Conservation (phyloP, 495 filamentous ascomycete genomes). For the Xylaria curta region DNA sequence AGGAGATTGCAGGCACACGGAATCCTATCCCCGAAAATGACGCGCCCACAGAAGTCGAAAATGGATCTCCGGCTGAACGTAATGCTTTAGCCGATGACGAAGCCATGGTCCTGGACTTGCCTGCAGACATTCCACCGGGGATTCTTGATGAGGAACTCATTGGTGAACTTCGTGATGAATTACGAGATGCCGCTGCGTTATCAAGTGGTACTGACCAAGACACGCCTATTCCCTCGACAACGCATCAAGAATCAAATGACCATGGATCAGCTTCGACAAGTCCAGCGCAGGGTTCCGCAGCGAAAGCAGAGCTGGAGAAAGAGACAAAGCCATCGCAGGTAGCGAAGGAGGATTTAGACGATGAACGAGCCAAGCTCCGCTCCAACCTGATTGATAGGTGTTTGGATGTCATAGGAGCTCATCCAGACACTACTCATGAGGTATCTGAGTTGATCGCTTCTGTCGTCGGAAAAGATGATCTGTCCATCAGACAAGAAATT, state of each 20-base stretch:
- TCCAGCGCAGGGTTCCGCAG: slow-evolving; percentile 32
- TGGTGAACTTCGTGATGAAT: slow-evolving; percentile 34
- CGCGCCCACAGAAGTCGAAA: slow-evolving; percentile 34
- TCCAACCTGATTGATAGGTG: slow-evolving; percentile 85
- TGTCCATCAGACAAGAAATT: slow-evolving; percentile 67
- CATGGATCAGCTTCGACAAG: slow-evolving; percentile 32
- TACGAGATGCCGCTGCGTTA: slow-evolving; percentile 28
- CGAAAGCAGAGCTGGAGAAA: slow-evolving; percentile 23
- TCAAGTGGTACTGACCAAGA: slow-evolving; percentile 31
- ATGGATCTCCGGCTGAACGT: slow-evolving; percentile 27
- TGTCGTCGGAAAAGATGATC: slow-evolving; percentile 71
- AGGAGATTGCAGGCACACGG: slow-evolving; percentile 51
- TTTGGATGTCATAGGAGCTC: slow-evolving; percentile 85
- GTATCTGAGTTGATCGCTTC: slow-evolving; percentile 83
- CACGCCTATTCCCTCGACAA: slow-evolving; percentile 26
- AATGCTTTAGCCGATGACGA: slow-evolving; percentile 32
- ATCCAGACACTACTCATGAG: slow-evolving; percentile 89
- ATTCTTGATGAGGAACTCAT: slow-evolving; percentile 35
- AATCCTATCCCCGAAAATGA: slow-evolving; percentile 72
- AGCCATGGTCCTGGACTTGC: slow-evolving; percentile 39
- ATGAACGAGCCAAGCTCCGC: slow-evolving; percentile 73
- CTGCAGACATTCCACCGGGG: slow-evolving; percentile 21
- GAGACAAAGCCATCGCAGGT: slow-evolving; percentile 25
- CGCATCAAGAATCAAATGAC: slow-evolving; percentile 16
- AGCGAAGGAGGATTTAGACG: slow-evolving; percentile 84